Evolutionary conservation across 176 grass and related monocot species (phyloP), one percentile per base, ranked within the genome.

Genomic region (Triticum dicoccoides): DNA sequence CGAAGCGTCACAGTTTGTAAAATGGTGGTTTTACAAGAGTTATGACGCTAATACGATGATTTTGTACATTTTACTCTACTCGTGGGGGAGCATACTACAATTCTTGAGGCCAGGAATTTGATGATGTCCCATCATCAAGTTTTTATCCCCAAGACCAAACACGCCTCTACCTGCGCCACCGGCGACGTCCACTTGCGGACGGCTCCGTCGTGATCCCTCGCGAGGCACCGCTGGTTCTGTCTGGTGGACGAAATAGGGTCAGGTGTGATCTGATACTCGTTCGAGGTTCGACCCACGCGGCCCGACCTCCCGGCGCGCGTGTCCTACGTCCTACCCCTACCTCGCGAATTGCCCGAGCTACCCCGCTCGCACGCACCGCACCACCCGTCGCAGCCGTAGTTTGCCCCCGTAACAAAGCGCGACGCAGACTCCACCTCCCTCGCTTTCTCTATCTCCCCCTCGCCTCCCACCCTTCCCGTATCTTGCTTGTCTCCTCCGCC

Each of bases 401-500:
- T 37, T 69, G 80, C 25, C 18, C 59, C 61, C 65, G 44, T 44
- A 91, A 85, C 89, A 76, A 80, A 84, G 80, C 89, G 77, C 81
- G 85, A 91, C 81, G 68, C 76, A 47, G 76, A 76, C 63, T 69
- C 68, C 69, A 82, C 80, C 82, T 73, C 56, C 15, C 72, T 67
- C 56, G 17, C 80, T 14, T 59, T 70, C 69, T 79, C 82, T 29
- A 35, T 13, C 73, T 58, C 54, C 29, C 29, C 82, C 77, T 78
- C 77, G 49, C 66, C 49, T 69, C 29, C 14, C 73, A 32, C 14
- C 1, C 64, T 7, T 65, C 75, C 74, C 75, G 30, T 66, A 38
- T 24, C 73, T 74, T 47, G 61, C 74, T 58, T 52, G n/a, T 68
- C 78, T 69, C 51, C 82, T 15, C 42, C 79, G 86, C 83, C 79